Base-by-base conservation (phyloP, 1,284 basidiomycete genomes). In the Hemileia vastatrix region DNA sequence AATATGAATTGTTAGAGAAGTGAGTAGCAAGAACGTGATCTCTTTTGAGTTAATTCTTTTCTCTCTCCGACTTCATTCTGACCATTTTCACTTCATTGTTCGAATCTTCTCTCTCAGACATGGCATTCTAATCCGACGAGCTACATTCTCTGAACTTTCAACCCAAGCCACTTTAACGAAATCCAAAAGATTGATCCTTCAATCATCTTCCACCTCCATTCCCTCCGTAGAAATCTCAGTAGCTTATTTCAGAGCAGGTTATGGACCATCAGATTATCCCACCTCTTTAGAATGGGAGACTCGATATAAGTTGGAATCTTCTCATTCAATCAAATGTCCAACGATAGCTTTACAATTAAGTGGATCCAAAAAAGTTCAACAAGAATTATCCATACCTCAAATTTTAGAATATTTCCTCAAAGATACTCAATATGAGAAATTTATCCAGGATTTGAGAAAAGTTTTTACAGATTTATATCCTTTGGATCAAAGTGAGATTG, bases 301-400 rank as follows among this genome's bases (percentile, higher is more conserved):
- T 1, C 84, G 92, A 2, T 81, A 86, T 68, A 76, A 83, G 15
- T 80, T 97, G 27, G 91, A 96, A 72, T 79, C 83, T 32, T 87
- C 86, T 15, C 77, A 76, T 44, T 90, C 94, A 0, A 92, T 95
- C 79, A 95, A 96, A 70, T 98, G 93, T 71, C 94, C 94, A 0
- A 84, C 84, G 1, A 83, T 97, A 67, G 86, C 88, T 1, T 81
- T 97, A 3, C 94, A 97, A 71, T 83, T 97, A 4, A 90, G 92
- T 0, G 94, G 94, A 0, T 86, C 88, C 1, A 97, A 98, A 79
- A 96, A 96, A 76, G 85, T 97, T 0, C 94, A 97, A 77, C 86
- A 97, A 72, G 88, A 88, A 0, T 81, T 97, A 15, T 83, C 86
- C 1, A 82, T 84, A 43, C 83, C 84, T 0, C 84, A 84, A 0